Percentiles rank a stretch among this genome's conserved stretches.
Evolutionary conservation across 768 basidiomycete genomes (phyloP).

Genomic region (Brasilioporus rufonigricans): DNA sequence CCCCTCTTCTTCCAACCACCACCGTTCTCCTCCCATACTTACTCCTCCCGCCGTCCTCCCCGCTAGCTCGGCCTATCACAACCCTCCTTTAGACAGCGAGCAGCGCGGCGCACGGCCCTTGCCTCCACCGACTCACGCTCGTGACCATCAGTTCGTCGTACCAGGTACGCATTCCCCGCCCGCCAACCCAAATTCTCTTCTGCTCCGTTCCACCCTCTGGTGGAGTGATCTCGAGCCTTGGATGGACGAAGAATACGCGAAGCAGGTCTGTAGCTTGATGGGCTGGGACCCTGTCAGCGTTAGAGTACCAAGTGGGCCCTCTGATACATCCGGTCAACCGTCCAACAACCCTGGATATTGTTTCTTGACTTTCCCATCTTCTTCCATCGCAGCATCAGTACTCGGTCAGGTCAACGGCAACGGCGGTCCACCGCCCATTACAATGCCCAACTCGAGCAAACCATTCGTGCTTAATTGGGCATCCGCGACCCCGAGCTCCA

Average conservation of each 20-base stretch:
- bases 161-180: constrained; percentile 22
- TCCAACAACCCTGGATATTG: constrained; percentile 86
- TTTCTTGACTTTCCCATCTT: constrained; percentile 81
- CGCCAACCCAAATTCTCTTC: constrained; percentile 27
- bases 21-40: constrained; percentile 37
- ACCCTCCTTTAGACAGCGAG: constrained; percentile 21
- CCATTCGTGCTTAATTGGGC: constrained; percentile 86
- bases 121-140: constrained; percentile 18
- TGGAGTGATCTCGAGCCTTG: constrained; percentile 90
- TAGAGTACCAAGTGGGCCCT: constrained; percentile 64
- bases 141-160: constrained; percentile 13
- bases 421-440: constrained; percentile 41
- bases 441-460: constrained; percentile 85
- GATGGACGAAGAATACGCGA: constrained; percentile 97
- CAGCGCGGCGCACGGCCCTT: constrained; percentile 12
- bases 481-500: constrained; percentile 38
- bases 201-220: constrained; percentile 66
- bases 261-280: constrained; percentile 83
- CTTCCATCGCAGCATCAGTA: constrained; percentile 65
- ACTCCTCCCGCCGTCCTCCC: constrained; percentile 23
- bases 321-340: constrained; percentile 59
- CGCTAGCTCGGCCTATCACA: constrained; percentile 18
- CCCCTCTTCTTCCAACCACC: constrained; percentile 46
- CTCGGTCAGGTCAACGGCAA: constrained; percentile 61
- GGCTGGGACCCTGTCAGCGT: constrained; percentile 79